Evolutionary conservation across 2,329 filamentous ascomycete genomes (phyloP), one percentile per base, ranked within the genome.

Genomic region (Colletotrichum sojae): DNA sequence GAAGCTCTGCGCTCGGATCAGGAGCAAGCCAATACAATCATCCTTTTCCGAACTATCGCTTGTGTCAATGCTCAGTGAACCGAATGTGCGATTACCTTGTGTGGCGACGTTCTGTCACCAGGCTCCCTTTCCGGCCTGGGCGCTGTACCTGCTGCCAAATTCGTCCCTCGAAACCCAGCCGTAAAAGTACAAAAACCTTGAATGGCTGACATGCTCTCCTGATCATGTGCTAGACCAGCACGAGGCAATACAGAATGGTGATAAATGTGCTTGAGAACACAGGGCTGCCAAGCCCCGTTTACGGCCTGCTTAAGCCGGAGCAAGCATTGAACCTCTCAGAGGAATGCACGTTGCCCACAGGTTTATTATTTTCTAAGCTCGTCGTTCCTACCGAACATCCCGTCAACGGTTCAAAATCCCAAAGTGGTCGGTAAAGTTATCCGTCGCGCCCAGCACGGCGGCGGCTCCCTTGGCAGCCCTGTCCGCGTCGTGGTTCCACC

Each of bases 401-500:
- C 6, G 10, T 9, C 15, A 48, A 16, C 51, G 40, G 12, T 16
- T 25, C 13, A 27, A n/a, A 13, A 22, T 2, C 5, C 54, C 60
- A 4, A 6, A 1, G 22, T 39, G 4, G 10, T 55, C 16, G 31
- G n/a, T 5, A 22, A 49, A 65, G 3, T 51, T 43, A 1, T 12
- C 6, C 16, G 5, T 39, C 3, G 45, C 22, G 22, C 12, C 10
- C 3, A 55, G 16, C 8, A n/a, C 22, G 6, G 61, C 22, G 25
- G 75, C 75, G 9, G 75, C 80, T 5, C 70, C 27, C 60, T 82
- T 83, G 3, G 83, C 82, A 45, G 76, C 78, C 3, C 58, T 70
- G 73, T 86, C 83, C 0, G 85, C 85, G 40, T 73, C 69, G 1
- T 36, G 57, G 71, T 88, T 88, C 74, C 71, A 79, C 15, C 81